Conservation (phyloP, 164 flowering plant genomes). For the Vitis riparia region DNA sequence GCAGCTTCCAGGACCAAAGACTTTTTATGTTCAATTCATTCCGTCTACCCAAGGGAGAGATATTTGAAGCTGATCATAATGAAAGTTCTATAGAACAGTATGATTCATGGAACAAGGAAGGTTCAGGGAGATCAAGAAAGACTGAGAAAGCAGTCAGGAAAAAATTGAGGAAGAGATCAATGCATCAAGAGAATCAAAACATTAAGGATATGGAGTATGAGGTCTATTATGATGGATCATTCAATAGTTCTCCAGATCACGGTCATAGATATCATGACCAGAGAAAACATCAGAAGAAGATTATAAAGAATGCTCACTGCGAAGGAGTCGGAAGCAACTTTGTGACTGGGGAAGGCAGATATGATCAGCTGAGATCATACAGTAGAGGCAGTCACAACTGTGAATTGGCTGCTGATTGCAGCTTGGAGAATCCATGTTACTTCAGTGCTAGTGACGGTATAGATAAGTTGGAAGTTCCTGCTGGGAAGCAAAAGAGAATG, state of each 20-base stretch:
- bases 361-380: background rate
- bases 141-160: constrained; percentile 23
- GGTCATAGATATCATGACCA: constrained; percentile 6
- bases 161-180: constrained; percentile 37
- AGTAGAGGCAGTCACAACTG: background rate
- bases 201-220: constrained; percentile 30
- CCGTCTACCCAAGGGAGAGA: background rate
- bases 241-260: constrained; percentile 2
- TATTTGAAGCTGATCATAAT: background rate
- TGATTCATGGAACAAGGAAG: constrained; percentile 15
- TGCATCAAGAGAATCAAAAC: constrained; percentile 22
- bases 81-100: constrained; percentile 1
- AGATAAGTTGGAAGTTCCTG: background rate
- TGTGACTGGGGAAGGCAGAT: background rate
- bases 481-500: background rate
- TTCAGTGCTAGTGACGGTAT: constrained; percentile 6
- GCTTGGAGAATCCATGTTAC: constrained; percentile 22
- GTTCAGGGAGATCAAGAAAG: constrained; percentile 21
- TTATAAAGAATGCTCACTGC: background rate
- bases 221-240: constrained; percentile 25
- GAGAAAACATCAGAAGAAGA: constrained; percentile 21
- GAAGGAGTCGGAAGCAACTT: background rate
- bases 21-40: constrained; percentile 48
- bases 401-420: constrained; percentile 7
- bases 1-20: constrained; percentile 48